Percentiles rank a stretch among this genome's conserved stretches.
phyloP scores from a whole-genome alignment of 345 rosid species.

The Salix arbutifolia region DNA sequence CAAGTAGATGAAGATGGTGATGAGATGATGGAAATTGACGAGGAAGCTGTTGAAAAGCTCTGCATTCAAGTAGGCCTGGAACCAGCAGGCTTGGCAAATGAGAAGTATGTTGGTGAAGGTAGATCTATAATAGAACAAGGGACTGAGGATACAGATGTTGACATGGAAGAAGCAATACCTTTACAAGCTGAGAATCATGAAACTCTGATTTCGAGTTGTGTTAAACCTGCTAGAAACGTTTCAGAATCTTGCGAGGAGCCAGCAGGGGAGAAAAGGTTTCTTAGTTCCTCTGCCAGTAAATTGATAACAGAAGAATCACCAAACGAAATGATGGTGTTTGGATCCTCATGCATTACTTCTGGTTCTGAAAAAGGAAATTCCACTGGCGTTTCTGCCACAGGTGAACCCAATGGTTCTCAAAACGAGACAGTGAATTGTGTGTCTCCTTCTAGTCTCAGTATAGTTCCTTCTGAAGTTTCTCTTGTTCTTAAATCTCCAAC shows the following conservation, averaged over 20 bases:
- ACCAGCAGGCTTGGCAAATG: constrained; percentile 34
- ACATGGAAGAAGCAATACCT: constrained; percentile 58
- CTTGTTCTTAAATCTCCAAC: too few species aligned
- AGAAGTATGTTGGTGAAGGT: constrained; percentile 22
- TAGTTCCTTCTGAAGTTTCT: too few species aligned
- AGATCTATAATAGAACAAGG: constrained; percentile 24
- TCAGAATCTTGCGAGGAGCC: constrained; percentile 17
- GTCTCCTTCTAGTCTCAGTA: too few species aligned
- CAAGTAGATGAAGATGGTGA: constrained; percentile 86
- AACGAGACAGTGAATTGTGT: too few species aligned
- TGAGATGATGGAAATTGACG: constrained; percentile 99
- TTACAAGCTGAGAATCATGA: constrained; percentile 40
- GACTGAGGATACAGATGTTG: constrained; percentile 55
- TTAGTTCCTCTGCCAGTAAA: constrained; percentile 14
- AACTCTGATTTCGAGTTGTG: constrained; percentile 13
- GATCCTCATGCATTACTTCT: constrained; percentile 23
- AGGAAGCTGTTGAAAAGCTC: constrained; percentile 84
- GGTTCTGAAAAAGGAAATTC: constrained; percentile 19
- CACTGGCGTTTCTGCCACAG: too few species aligned
- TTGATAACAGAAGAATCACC: constrained; percentile 17
- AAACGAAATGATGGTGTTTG: constrained; percentile 8
- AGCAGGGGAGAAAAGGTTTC: constrained; percentile 6
- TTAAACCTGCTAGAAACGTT: constrained; percentile 23
- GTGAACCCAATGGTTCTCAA: too few species aligned
- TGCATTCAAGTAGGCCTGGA: constrained; percentile 53